Conservation (phyloP, 1,139 yeast genomes). For the Wickerhamiella infanticola region DNA sequence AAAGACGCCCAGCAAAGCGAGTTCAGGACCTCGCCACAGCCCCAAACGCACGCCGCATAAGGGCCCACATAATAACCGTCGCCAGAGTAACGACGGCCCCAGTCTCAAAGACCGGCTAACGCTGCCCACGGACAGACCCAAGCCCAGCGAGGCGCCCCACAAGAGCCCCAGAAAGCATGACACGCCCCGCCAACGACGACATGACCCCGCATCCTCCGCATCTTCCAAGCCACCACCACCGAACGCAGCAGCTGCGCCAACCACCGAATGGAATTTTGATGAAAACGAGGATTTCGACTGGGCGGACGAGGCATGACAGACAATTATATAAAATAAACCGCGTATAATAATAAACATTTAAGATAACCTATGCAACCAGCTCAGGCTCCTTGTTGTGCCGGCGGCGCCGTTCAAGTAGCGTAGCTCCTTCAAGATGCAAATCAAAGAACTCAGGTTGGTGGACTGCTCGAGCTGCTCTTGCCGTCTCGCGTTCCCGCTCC, state of each 20-base stretch:
- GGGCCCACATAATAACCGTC: no score
- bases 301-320: slow-evolving; percentile 5
- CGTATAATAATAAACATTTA: neutral
- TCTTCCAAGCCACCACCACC: no score
- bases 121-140: no score
- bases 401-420: slow-evolving; percentile 37
- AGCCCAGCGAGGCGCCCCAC: no score
- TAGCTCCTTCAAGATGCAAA: slow-evolving; percentile 61
- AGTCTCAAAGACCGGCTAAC: no score
- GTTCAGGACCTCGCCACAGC: neutral
- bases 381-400: slow-evolving; percentile 2
- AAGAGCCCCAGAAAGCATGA: no score
- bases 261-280: neutral
- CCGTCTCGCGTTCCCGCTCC: slow-evolving; percentile 10
- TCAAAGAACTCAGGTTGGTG: slow-evolving; percentile 35
- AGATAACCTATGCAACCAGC: neutral
- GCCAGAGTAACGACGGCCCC: no score
- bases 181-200: no score
- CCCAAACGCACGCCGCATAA: slow-evolving; percentile 1
- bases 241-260: no score
- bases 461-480: slow-evolving; percentile 12
- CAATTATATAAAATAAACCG: neutral
- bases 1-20: no score
- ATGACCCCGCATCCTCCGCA: no score
- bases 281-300: slow-evolving; percentile 3